Evolutionary conservation across 2,329 filamentous ascomycete species (phyloP).

Genomic region (Davidsoniella neocaledoniae): DNA sequence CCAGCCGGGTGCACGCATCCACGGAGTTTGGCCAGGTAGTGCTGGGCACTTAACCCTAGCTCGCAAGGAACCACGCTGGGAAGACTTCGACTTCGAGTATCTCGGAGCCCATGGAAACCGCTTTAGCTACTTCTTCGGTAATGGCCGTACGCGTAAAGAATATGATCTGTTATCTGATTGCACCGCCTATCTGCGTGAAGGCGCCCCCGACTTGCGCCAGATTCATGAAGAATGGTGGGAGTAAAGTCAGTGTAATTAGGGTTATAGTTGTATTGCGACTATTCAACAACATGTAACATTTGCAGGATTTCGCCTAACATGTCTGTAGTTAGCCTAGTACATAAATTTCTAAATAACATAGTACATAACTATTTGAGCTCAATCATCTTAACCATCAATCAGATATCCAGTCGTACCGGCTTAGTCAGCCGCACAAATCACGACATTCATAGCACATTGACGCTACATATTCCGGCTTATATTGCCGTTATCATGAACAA

Average conservation of each 20-base stretch:
- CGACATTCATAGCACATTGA: no score
- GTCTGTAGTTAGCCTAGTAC: no score
- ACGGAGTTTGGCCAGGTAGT: constrained; percentile 54
- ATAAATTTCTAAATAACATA: no score
- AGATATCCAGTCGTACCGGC: no score
- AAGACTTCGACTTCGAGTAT: constrained; percentile 37
- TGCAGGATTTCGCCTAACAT: no score
- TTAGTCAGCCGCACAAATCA: no score
- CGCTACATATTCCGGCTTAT: no score
- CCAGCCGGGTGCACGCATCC: constrained; percentile 42
- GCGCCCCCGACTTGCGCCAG: constrained; percentile 40
- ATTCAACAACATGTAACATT: no score
- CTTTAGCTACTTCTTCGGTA: constrained; percentile 49
- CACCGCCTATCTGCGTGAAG: constrained; percentile 44
- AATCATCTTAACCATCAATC: no score
- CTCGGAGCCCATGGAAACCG: constrained; percentile 28
- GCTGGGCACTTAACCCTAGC: constrained; percentile 44
- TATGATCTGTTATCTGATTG: constrained; percentile 37
- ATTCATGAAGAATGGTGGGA: constrained; percentile 53
- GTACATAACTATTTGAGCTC: no score
- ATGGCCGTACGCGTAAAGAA: constrained; percentile 48
- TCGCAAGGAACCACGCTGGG: constrained; percentile 36
- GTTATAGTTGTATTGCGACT: no score
- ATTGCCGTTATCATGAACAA: no score
- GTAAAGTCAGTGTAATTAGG: not conserved